A percentile compares a stretch with the other conserved stretches of the same genome.
Conservation (phyloP, 139 green algal species). For the Tetradesmus obliquus region DNA sequence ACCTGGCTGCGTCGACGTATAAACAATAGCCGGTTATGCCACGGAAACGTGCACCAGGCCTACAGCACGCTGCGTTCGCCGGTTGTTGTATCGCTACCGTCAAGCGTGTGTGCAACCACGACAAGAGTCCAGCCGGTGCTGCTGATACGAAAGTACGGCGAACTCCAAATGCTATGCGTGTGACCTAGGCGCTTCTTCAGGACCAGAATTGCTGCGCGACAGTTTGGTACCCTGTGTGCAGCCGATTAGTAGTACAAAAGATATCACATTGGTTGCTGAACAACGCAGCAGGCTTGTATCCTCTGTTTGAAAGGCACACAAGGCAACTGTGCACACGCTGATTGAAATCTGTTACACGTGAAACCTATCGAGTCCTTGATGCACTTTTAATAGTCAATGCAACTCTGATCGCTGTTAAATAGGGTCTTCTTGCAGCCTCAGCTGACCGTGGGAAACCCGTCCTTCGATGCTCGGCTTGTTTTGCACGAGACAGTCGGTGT, state of each 20-base stretch:
- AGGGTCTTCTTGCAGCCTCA: too few species aligned
- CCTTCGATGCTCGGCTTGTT: too few species aligned
- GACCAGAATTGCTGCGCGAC: too few species aligned
- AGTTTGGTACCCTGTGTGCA: too few species aligned
- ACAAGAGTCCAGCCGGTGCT: too few species aligned
- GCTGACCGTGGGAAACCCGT: too few species aligned
- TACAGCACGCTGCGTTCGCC: not conserved
- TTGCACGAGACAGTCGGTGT: too few species aligned
- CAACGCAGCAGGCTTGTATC: not conserved
- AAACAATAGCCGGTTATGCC: not conserved
- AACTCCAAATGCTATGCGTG: too few species aligned
- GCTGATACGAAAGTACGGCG: too few species aligned
- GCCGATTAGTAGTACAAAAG: not conserved
- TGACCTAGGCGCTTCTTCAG: too few species aligned
- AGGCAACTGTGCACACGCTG: not conserved
- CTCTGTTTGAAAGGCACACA: not conserved
- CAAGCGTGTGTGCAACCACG: not conserved
- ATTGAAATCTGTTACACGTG: not conserved
- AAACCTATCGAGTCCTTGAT: not conserved
- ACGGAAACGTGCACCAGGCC: not conserved
- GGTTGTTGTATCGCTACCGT: not conserved
- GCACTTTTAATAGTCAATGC: too few species aligned
- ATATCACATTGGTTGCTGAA: not conserved
- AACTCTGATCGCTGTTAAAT: too few species aligned
- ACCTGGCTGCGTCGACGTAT: not conserved